Base-by-base conservation (phyloP, 306 rosid genomes). In the Heteromeles arbutifolia region DNA sequence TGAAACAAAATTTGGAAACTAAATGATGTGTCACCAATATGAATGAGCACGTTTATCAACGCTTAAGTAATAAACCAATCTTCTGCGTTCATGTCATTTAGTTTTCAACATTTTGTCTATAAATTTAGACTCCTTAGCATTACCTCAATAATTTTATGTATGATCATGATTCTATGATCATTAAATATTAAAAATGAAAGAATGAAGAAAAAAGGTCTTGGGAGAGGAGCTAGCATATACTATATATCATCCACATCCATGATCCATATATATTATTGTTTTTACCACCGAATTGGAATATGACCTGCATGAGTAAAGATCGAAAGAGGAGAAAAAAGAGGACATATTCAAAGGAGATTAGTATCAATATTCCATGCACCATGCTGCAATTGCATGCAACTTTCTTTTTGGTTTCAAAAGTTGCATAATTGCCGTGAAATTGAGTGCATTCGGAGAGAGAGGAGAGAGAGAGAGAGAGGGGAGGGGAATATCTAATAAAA, bases 261-360 rank as follows among this genome's bases (percentile, higher is more conserved):
- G 19, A 29, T 65, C 18, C 68, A 50, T 28, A 37, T 43, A 67
- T 74, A 66, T 65, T 69, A 26, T 24, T 41, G 41, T 70, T 78
- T 81, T 87, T 74, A 85, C 84, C 90, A 86, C 26, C 7, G 22
- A 63, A 17, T 6, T 63, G 67, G 67, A 63, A 63, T 63, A 17
- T 19, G 31, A 74, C 82, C 81, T 82, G 82, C 73, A 80, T 41
- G 78, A 71, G 76, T 32, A 76, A 79, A 79, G 80, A 26, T n/a
- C 50, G 65, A 43, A 67, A 43, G 31, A 64, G 44, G 57, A 65
- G 54, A 72, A 74, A 77, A 78, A 67, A 77, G 83, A 89, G 89
- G 90, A 88, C 96, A 92, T 88, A 88, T 92, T 90, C 97, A 89
- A 92, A 90, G 86, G 79, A 89, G 91, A 85, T 84, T 82, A 88